Evolutionary conservation across 176 grass and related monocot species (phyloP).

Genomic region (Saccharum officinarum): DNA sequence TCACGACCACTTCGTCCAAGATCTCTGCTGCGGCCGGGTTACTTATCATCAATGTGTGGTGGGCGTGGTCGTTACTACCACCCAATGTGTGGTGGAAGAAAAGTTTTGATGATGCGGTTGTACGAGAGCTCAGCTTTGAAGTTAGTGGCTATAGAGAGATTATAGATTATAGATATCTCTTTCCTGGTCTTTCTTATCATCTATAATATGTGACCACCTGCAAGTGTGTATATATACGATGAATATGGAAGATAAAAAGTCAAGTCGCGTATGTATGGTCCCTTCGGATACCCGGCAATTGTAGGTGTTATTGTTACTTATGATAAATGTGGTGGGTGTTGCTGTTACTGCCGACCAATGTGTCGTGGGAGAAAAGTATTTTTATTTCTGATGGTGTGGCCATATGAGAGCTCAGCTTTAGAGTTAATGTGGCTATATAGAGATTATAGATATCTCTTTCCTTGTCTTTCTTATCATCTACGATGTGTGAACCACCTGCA

Average conservation of each 20-base stretch:
- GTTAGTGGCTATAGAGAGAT: no score
- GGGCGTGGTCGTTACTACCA: no score
- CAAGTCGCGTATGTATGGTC: neutral
- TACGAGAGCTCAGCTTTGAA: no score
- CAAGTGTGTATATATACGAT: neutral
- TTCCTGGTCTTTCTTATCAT: neutral
- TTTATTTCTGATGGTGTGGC: neutral
- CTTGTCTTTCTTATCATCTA: no score
- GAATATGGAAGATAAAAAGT: neutral
- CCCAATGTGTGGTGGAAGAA: no score
- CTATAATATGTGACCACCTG: neutral
- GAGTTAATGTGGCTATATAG: no score
- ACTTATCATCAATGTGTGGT: no score
- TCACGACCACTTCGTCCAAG: constrained; percentile 41
- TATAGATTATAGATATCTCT: neutral
- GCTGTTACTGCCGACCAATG: no score
- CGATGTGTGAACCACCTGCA: no score
- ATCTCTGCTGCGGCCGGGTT: constrained; percentile 23
- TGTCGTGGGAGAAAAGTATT: neutral
- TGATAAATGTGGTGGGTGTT: neutral
- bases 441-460: no score
- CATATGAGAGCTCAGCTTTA: no score
- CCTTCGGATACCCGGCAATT: neutral
- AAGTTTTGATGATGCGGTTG: no score
- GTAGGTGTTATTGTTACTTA: neutral